These are phyloP conservation scores for Mantamonas sphyraenae DNA, from an alignment of 78 protist genomes.

Conservation along the genomic window DNA sequence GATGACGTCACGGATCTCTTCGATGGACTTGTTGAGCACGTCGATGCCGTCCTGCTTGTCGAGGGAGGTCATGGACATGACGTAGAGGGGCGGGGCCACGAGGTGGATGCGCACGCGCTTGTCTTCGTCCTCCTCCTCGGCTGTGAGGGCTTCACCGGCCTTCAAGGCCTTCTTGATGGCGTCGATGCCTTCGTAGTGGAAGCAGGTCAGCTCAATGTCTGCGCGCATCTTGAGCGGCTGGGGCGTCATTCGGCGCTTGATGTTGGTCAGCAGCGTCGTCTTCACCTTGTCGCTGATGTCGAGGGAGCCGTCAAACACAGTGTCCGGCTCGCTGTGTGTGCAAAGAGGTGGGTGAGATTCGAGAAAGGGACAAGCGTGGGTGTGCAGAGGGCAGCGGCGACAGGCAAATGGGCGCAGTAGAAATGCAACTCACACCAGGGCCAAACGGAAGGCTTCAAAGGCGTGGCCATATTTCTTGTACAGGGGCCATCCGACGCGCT, in stretches of 20 bases:
- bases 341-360: background rate
- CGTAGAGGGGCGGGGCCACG: constrained; percentile 88
- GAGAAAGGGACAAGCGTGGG: background rate
- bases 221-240: constrained; percentile 67
- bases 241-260: constrained; percentile 76
- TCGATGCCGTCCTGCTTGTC: constrained; percentile 73
- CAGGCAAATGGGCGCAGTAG: no score
- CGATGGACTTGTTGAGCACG: constrained; percentile 49
- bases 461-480: constrained; percentile 73
- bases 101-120: constrained; percentile 34
- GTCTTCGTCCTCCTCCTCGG: background rate
- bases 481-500: constrained; percentile 81
- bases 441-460: constrained; percentile 89
- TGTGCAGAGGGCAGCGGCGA: background rate
- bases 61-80: constrained; percentile 62
- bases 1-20: constrained; percentile 34
- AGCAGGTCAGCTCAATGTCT: constrained; percentile 88
- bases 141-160: constrained; percentile 57
- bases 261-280: constrained; percentile 41
- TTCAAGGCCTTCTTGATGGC: constrained; percentile 81
- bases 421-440: no score
- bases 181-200: constrained; percentile 87
- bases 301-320: constrained; percentile 30
- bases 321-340: background rate
- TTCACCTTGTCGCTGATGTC: constrained; percentile 21